These are phyloP conservation scores for Curvularia sp. DNA, from an alignment of 2,329 filamentous ascomycete genomes.

Conservation along the genomic window DNA sequence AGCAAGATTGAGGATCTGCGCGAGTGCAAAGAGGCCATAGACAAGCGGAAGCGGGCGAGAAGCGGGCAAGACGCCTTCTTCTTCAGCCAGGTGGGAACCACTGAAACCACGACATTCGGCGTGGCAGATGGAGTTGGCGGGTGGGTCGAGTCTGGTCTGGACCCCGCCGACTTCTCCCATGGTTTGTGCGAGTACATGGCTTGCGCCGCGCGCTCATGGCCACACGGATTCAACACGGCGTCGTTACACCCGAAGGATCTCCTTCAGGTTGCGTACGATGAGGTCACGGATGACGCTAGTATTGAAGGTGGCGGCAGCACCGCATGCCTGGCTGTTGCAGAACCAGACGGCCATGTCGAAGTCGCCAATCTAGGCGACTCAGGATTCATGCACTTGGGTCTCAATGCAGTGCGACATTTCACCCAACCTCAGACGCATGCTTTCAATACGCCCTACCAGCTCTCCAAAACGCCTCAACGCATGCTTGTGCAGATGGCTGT, in stretches of 20 bases:
- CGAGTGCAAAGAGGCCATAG: constrained; percentile 49
- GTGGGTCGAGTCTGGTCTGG: constrained; percentile 90
- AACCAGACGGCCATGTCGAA: constrained; percentile 76
- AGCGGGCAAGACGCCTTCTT: constrained; percentile 98
- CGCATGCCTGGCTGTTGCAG: constrained; percentile 83
- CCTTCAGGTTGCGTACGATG: constrained; percentile 84
- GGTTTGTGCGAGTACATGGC: constrained; percentile 95
- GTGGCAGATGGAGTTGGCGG: constrained; percentile 95
- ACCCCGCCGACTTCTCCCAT: constrained; percentile 95
- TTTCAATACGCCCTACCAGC: constrained; percentile 97
- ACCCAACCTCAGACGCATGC: constrained; percentile 91
- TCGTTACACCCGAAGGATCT: constrained; percentile 70
- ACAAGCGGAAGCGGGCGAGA: constrained; percentile 70
- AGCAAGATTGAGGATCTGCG: constrained; percentile 34
- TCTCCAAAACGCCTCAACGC: constrained; percentile 83
- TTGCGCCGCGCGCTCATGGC: constrained; percentile 69
- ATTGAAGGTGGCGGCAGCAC: constrained; percentile 89
- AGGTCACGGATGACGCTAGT: constrained; percentile 74
- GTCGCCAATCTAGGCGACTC: constrained; percentile 96
- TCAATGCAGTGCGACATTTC: constrained; percentile 83
- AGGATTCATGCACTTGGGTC: constrained; percentile 84
- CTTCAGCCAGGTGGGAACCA: constrained; percentile 76
- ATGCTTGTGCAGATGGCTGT: constrained; percentile 80
- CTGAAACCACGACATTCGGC: constrained; percentile 78
- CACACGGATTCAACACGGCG: constrained; percentile 47